phyloP scores from a whole-genome alignment of 805 yeast genomes.

The Danielia reshetovae region DNA sequence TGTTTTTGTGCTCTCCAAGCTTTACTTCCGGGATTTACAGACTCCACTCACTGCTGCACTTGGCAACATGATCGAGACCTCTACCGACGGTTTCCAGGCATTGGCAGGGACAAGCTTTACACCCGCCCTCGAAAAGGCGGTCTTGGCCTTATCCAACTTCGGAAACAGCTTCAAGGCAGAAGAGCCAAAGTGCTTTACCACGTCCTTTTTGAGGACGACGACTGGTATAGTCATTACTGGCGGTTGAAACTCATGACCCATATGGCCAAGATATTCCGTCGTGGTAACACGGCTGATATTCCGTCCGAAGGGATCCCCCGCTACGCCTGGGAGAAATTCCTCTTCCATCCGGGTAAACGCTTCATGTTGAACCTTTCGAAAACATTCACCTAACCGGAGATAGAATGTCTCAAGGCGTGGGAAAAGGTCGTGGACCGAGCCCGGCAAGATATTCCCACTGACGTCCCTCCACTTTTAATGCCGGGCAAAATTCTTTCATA shows the following conservation, averaged over 20 bases:
- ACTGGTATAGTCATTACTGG: neutral
- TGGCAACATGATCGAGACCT: neutral
- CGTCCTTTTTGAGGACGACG: neutral
- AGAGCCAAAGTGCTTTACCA: conserved; percentile 1
- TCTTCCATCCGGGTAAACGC: too few species aligned
- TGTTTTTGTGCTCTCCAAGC: neutral
- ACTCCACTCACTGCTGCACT: neutral
- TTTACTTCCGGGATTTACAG: neutral
- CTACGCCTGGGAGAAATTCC: too few species aligned
- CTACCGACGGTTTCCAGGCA: neutral
- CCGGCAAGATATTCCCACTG: too few species aligned
- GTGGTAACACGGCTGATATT: too few species aligned
- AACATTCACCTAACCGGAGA: too few species aligned
- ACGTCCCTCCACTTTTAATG: too few species aligned
- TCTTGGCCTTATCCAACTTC: neutral
- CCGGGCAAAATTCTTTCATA: too few species aligned
- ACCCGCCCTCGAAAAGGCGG: neutral
- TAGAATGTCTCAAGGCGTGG: too few species aligned
- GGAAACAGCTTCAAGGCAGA: neutral
- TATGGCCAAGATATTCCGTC: neutral
- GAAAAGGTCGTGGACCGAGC: too few species aligned
- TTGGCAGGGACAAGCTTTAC: neutral
- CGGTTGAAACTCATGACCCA: neutral
- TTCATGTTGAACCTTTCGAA: too few species aligned
- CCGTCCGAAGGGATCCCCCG: too few species aligned